phyloP scores from a whole-genome alignment of 768 basidiomycete genomes.

The Royoungia palumana region DNA sequence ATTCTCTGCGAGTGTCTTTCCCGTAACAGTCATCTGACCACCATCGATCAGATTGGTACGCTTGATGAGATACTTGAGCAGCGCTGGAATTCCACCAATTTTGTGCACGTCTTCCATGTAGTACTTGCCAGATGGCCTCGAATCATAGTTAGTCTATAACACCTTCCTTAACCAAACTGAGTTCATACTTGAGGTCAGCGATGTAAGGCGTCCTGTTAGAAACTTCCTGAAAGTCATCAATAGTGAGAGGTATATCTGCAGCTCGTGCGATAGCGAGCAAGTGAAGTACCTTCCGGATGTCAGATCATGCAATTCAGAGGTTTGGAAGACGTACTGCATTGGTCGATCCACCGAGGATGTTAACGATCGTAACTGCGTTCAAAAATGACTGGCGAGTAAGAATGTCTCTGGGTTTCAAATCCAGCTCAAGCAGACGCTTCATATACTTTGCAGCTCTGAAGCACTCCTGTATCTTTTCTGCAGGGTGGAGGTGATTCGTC shows the following conservation, averaged over 20 bases:
- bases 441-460: slow-evolving; percentile 73
- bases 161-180: slow-evolving; percentile 1
- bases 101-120: slow-evolving; percentile 89
- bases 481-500: neutral
- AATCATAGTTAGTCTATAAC: slow-evolving; percentile 3
- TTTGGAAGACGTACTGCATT: slow-evolving; percentile 60
- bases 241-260: slow-evolving; percentile 65
- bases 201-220: slow-evolving; percentile 80
- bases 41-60: slow-evolving; percentile 79
- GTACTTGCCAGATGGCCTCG: slow-evolving; percentile 78
- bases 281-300: slow-evolving; percentile 62
- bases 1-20: slow-evolving; percentile 87
- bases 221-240: slow-evolving; percentile 85
- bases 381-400: slow-evolving; percentile 69
- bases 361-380: slow-evolving; percentile 80
- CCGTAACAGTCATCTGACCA: slow-evolving; percentile 83
- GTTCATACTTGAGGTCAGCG: slow-evolving; percentile 69
- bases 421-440: slow-evolving; percentile 67
- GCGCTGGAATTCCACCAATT: slow-evolving; percentile 80
- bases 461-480: slow-evolving; percentile 84
- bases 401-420: slow-evolving; percentile 81
- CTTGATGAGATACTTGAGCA: slow-evolving; percentile 80
- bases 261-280: slow-evolving; percentile 83
- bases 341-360: slow-evolving; percentile 81
- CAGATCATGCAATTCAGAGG: slow-evolving; percentile 1